A percentile compares a stretch with the other conserved stretches of the same genome.
These are phyloP conservation scores for Salix brachista DNA, from an alignment of 345 rosid species.

Conservation along the genomic window DNA sequence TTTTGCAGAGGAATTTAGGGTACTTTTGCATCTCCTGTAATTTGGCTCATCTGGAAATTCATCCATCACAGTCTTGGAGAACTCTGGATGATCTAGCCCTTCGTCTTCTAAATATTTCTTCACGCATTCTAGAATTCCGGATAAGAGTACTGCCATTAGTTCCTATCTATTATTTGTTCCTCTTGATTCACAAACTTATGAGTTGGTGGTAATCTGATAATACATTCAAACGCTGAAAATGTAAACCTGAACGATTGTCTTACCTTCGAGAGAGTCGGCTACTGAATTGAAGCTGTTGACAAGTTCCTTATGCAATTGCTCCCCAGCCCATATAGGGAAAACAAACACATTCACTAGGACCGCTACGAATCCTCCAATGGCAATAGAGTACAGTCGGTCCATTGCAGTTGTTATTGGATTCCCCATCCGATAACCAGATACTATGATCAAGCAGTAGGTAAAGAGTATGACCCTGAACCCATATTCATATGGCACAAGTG, in stretches of 20 bases:
- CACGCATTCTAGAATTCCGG: slow-evolving; percentile 48
- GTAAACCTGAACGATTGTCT: background rate
- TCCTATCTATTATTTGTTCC: background rate
- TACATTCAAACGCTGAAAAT: background rate
- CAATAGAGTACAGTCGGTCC: slow-evolving; percentile 61
- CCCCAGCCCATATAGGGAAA: slow-evolving; percentile 62
- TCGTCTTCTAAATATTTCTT: slow-evolving; percentile 57
- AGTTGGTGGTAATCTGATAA: background rate
- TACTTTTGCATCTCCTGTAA: slow-evolving; percentile 41
- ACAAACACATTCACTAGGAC: slow-evolving; percentile 59
- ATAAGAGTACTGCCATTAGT: background rate
- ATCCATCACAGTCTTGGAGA: slow-evolving; percentile 50
- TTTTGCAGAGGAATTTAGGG: slow-evolving; percentile 49
- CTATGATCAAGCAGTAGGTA: slow-evolving; percentile 61
- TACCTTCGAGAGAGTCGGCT: slow-evolving; percentile 67
- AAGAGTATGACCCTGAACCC: slow-evolving; percentile 59
- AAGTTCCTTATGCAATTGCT: slow-evolving; percentile 53
- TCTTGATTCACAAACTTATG: background rate
- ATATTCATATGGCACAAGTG: slow-evolving; percentile 57
- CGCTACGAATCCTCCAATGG: slow-evolving; percentile 61
- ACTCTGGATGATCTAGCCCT: slow-evolving; percentile 44
- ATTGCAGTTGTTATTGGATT: slow-evolving; percentile 53
- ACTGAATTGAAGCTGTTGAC: slow-evolving; percentile 43
- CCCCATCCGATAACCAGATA: slow-evolving; percentile 61
- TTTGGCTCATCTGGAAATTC: slow-evolving; percentile 67